These are phyloP conservation scores for Solanum dulcamara DNA, from an alignment of 257 asterid species.

Conservation along the genomic window DNA sequence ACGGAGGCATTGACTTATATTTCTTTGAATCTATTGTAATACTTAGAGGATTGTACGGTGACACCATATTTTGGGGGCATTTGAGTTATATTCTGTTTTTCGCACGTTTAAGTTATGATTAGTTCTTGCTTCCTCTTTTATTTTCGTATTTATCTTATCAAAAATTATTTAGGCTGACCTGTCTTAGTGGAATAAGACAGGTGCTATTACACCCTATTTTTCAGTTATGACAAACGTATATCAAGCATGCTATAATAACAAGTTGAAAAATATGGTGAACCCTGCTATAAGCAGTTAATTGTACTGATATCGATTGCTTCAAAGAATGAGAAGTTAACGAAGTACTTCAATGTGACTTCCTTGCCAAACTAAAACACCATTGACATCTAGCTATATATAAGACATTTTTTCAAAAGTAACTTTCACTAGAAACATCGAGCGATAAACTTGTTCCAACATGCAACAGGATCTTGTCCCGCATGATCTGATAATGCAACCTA, in stretches of 20 bases:
- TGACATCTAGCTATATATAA: neutral
- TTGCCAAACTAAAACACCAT: neutral
- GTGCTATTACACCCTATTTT: too few species aligned
- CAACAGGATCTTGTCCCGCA: neutral
- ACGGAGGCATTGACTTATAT: too few species aligned
- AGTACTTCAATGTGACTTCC: neutral
- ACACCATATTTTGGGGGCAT: too few species aligned
- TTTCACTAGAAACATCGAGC: neutral
- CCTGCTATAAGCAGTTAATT: neutral
- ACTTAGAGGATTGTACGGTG: too few species aligned
- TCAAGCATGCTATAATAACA: neutral
- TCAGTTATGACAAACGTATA: too few species aligned
- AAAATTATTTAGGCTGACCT: too few species aligned
- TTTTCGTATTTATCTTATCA: too few species aligned
- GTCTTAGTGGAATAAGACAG: too few species aligned
- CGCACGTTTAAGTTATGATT: too few species aligned
- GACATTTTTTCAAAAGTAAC: neutral
- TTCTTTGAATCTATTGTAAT: too few species aligned
- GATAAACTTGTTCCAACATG: neutral
- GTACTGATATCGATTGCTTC: neutral
- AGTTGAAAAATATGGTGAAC: neutral
- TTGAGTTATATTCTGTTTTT: too few species aligned
- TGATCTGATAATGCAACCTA: neutral
- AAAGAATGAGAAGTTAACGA: neutral
- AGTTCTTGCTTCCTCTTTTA: too few species aligned